phyloP scores from a whole-genome alignment of 1,284 basidiomycete genomes.

The Gymnopus androsaceus region DNA sequence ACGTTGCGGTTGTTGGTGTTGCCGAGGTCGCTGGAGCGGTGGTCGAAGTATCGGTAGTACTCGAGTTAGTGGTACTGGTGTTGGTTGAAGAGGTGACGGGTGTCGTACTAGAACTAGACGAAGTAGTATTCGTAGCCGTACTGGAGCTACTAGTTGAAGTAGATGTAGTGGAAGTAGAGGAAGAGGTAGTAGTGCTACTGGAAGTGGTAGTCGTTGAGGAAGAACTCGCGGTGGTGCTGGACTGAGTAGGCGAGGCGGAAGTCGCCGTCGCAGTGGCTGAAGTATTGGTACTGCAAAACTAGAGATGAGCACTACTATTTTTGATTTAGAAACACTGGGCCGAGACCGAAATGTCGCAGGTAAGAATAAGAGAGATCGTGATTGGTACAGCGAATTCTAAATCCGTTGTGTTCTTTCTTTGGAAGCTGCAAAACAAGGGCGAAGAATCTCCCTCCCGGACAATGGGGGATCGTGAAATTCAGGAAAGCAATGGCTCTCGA shows the following conservation, averaged over 20 bases:
- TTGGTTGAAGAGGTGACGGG: too few species aligned
- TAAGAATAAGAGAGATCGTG: too few species aligned
- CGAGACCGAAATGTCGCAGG: too few species aligned
- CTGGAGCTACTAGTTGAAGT: slow-evolving; percentile 1
- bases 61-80: slow-evolving; percentile 16
- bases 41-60: slow-evolving; percentile 18
- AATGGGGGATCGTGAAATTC: too few species aligned
- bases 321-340: too few species aligned
- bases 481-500: too few species aligned
- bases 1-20: slow-evolving; percentile 10
- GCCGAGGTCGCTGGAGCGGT: too few species aligned
- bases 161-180: not conserved
- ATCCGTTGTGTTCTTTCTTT: too few species aligned
- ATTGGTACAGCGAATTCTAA: too few species aligned
- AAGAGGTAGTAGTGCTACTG: not conserved
- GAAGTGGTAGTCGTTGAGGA: not conserved
- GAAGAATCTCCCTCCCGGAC: too few species aligned
- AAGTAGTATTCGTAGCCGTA: slow-evolving; percentile 3
- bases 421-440: too few species aligned
- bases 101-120: slow-evolving; percentile 17
- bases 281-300: not conserved
- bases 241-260: not conserved
- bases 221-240: not conserved
- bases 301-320: not conserved
- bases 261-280: not conserved